phyloP scores from a whole-genome alignment of 306 rosid genomes.

The Benincasa hispida region DNA sequence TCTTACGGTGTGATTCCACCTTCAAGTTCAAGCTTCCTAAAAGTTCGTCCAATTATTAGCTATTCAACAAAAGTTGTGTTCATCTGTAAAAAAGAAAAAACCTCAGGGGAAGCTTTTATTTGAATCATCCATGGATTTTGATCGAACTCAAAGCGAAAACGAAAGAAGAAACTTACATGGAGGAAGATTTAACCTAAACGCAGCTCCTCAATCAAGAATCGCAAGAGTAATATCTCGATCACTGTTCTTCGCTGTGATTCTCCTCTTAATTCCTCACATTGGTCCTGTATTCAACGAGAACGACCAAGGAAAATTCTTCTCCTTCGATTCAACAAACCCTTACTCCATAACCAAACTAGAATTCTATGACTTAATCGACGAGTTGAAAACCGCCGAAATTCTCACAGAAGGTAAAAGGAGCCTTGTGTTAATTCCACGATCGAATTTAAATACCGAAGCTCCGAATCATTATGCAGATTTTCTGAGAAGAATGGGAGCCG shows the following conservation, averaged over 20 bases:
- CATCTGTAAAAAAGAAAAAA: not conserved
- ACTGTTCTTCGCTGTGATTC: not conserved
- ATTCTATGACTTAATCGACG: not conserved
- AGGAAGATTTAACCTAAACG: not conserved
- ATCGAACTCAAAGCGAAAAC: not conserved
- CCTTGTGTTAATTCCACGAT: not conserved
- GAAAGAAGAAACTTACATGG: not conserved
- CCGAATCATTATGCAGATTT: not conserved
- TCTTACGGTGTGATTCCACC: not conserved
- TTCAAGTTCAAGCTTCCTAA: not conserved
- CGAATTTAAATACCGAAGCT: not conserved
- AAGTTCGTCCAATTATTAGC: not conserved
- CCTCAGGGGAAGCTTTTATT: not conserved
- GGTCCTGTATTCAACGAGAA: not conserved
- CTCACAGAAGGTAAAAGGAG: not conserved
- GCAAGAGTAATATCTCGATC: not conserved
- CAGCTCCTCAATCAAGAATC: not conserved
- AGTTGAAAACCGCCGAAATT: not conserved
- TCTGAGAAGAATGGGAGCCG: not conserved
- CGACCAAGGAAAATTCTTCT: not conserved
- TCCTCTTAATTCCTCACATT: not conserved
- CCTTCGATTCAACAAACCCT: not conserved
- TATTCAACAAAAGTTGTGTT: not conserved
- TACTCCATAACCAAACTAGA: not conserved
- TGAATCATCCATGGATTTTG: not conserved